phyloP scores from a whole-genome alignment of 208 protist genomes.

The Trypanosoma rangeli region DNA sequence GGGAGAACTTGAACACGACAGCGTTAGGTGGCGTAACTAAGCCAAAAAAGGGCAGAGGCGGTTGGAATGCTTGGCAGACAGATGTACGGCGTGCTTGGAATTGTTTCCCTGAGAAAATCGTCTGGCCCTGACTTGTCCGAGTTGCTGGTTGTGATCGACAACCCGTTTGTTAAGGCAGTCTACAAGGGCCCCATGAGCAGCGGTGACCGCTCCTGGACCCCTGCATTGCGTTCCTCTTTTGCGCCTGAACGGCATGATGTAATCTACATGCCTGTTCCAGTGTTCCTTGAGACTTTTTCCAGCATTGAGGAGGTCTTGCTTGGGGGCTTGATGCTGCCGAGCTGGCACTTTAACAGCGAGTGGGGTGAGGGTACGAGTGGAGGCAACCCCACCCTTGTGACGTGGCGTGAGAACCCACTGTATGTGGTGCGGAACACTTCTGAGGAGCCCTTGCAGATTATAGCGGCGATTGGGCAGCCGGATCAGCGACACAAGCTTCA shows the following conservation, averaged over 20 bases:
- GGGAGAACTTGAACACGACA: constrained; percentile 34
- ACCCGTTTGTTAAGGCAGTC: constrained; percentile 28
- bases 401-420: constrained; percentile 62
- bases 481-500: constrained; percentile 79
- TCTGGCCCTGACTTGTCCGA: constrained; percentile 22
- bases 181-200: constrained; percentile 63
- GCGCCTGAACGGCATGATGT: constrained; percentile 39
- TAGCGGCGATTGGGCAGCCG: constrained; percentile 73
- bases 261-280: constrained; percentile 65
- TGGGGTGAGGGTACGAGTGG: constrained; percentile 55
- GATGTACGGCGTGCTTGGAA: constrained; percentile 61
- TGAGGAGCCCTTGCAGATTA: constrained; percentile 59
- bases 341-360: constrained; percentile 42
- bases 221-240: constrained; percentile 31
- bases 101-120: constrained; percentile 25
- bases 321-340: constrained; percentile 26
- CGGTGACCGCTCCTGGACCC: constrained; percentile 51
- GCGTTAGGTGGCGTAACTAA: constrained; percentile 51
- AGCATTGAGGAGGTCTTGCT: constrained; percentile 47
- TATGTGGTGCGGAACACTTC: constrained; percentile 47
- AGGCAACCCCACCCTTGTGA: constrained; percentile 48
- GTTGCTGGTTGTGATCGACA: constrained; percentile 73
- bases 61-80: constrained; percentile 53
- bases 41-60: constrained; percentile 37
- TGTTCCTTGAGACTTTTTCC: constrained; percentile 51